Conservation (phyloP, 225 moss, liverwort and hornwort species). For the Asterella californica region DNA sequence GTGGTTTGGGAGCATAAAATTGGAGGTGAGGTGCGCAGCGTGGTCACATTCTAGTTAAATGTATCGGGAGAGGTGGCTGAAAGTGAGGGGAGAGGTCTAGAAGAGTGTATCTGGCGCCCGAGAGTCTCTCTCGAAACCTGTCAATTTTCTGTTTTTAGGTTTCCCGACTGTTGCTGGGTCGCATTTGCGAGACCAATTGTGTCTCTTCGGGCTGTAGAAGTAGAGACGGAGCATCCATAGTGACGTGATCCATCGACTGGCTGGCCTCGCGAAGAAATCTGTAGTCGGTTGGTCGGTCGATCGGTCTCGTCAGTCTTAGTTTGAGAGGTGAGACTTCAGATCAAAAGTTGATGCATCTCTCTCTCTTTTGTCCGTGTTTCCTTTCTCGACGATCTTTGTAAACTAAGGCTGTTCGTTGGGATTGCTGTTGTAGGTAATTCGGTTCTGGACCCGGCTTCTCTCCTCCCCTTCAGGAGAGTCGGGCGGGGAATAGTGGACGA, state of each 20-base stretch:
- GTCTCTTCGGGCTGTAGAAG: neutral
- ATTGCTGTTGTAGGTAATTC: neutral
- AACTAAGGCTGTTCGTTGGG: neutral
- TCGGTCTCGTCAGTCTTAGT: neutral
- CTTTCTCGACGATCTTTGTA: neutral
- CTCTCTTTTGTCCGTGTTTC: neutral
- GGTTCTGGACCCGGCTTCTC: neutral
- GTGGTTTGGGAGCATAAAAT: neutral
- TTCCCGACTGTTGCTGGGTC: neutral
- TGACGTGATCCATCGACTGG: neutral
- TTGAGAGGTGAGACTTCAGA: constrained; percentile 8
- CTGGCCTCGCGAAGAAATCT: neutral
- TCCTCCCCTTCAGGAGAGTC: constrained; percentile 1
- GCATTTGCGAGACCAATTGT: constrained; percentile 1
- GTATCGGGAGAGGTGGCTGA: neutral
- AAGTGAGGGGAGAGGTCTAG: neutral
- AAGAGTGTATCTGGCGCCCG: constrained; percentile 4
- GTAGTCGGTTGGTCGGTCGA: constrained; percentile 10
- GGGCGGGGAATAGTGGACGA: neutral
- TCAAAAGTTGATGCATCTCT: neutral
- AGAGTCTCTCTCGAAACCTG: neutral
- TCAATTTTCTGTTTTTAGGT: neutral
- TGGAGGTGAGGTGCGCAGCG: constrained; percentile 1
- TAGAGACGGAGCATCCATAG: neutral
- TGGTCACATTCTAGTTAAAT: constrained; percentile 2